phyloP scores from a whole-genome alignment of 1,284 basidiomycete species.

The Cutaneotrichosporon curvatum region DNA sequence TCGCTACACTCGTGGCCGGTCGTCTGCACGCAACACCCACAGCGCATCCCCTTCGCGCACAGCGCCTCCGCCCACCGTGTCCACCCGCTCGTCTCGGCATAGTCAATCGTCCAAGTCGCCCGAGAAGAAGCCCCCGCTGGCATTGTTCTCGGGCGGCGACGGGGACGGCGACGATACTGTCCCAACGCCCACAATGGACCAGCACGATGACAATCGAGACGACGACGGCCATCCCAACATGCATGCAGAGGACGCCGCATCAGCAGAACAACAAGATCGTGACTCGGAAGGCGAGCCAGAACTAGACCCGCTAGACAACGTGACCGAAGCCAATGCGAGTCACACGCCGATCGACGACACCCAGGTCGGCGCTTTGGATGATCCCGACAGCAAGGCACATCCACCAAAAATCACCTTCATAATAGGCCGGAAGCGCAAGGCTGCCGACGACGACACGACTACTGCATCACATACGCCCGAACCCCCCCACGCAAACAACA shows the following conservation, averaged over 20 bases:
- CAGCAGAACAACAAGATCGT: no score
- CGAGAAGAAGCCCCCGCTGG: constrained; percentile 12
- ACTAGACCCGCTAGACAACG: background rate
- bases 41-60: constrained; percentile 14
- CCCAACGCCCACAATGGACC: background rate
- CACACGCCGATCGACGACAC: no score
- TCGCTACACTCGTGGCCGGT: constrained; percentile 8
- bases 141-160: background rate
- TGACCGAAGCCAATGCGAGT: background rate
- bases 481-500: no score
- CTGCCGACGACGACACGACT: background rate
- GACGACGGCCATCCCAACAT: background rate
- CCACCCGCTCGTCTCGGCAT: constrained; percentile 9
- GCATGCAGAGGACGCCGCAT: no score
- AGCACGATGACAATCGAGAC: no score
- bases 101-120: constrained; percentile 15
- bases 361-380: no score
- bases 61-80: constrained; percentile 1
- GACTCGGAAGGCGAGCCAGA: constrained; percentile 2
- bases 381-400: background rate
- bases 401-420: constrained; percentile 1
- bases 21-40: constrained; percentile 1
- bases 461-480: no score
- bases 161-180: background rate
- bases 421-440: constrained; percentile 2